Percentiles rank a stretch among this genome's conserved stretches.
Conservation (phyloP, 177 flowering plant species). For the Vitis hybrid region DNA sequence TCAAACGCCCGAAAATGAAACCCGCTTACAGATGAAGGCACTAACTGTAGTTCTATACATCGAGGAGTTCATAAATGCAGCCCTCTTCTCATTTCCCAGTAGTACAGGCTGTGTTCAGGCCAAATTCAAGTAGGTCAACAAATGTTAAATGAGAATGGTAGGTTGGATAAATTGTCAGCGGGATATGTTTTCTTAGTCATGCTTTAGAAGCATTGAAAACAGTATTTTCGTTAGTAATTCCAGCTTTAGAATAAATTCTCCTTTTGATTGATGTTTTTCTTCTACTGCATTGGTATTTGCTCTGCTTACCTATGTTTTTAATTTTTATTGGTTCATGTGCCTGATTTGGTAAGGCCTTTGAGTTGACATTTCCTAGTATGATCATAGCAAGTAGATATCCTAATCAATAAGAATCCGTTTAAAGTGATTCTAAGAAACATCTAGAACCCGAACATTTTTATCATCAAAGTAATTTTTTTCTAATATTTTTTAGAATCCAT, state of each 20-base stretch:
- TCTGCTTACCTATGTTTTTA: not conserved
- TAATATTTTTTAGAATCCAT: too few species aligned
- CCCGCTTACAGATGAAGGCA: slow-evolving; percentile 4
- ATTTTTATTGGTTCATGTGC: not conserved
- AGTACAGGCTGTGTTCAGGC: not conserved
- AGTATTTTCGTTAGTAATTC: not conserved
- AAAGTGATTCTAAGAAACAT: too few species aligned
- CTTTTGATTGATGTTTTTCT: not conserved
- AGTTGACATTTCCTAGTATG: too few species aligned
- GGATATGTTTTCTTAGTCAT: not conserved
- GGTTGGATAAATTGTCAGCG: not conserved
- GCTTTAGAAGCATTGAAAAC: not conserved
- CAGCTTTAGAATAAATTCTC: not conserved
- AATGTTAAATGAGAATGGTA: not conserved
- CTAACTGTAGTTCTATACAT: slow-evolving; percentile 10
- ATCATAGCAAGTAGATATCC: too few species aligned
- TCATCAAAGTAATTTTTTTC: too few species aligned
- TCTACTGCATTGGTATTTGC: not conserved
- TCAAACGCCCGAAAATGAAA: not conserved
- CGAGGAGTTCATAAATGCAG: slow-evolving; percentile 9
- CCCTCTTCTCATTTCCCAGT: not conserved
- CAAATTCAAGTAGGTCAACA: not conserved
- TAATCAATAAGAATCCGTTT: too few species aligned
- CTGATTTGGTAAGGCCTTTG: not conserved
- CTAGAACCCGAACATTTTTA: too few species aligned